Evolutionary conservation across 345 rosid species (phyloP), one percentile per base, ranked within the genome.

Genomic region (Pistacia vera): DNA sequence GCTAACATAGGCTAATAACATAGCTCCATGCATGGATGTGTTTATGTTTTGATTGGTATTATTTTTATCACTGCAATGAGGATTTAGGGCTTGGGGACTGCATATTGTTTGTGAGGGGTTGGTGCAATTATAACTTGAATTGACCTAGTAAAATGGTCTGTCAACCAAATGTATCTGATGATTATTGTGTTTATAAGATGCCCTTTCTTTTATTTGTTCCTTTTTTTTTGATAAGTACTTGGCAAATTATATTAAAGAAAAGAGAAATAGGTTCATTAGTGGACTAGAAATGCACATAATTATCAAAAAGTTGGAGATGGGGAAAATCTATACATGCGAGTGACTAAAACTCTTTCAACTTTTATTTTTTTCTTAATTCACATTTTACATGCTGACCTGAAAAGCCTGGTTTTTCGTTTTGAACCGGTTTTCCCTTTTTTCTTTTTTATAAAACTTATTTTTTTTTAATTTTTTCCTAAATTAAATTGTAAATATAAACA

Each of bases 351-450:
- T 41, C 46, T 41, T 41, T 41, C 46, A 41, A 28, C 28, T 38
- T 48, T 2, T 44, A 10, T 66, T 10, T 66, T 46, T 63, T 38
- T 13, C 52, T 71, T 57, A 51, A 11, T 38, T 11, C n/a, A n/a
- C 20, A 12, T 17, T 55, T 12, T 38, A 8, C 7, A 11, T 71
- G 74, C 64, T 71, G 73, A 36, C 56, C 20, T 71, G 35, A 71
- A 71, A 35, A 18, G 48, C 51, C 25, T 56, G 58, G 30, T 25
- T 25, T 25, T 25, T 25, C 25, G 25, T 25, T 25, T 25, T 25
- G 25, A 25, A 25, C 25, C 25, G 25, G 25, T 1, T 25, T 25
- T 25, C 25, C 25, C 25, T 25, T 25, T 25, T 25, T 25, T 25
- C 25, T 25, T 25, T 25, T 25, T 25, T 25, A 25, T 25, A 25